Evolutionary conservation across 2,329 filamentous ascomycete species (phyloP).

Genomic region (Aspergillus quadrilineatus): DNA sequence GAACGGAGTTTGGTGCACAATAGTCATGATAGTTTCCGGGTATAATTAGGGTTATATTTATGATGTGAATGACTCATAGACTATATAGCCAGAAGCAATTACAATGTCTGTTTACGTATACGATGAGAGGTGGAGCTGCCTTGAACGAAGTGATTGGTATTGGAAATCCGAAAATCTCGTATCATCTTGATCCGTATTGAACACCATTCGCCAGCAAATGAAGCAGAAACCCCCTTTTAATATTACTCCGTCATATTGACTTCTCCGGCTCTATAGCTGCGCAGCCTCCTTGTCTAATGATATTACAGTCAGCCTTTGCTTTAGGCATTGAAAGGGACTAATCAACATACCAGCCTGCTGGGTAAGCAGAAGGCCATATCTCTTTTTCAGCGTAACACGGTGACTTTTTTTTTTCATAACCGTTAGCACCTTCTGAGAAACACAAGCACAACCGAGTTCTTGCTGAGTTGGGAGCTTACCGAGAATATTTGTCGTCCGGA

Average conservation of each 20-base stretch:
- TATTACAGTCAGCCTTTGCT: constrained; percentile 14
- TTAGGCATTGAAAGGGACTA: neutral
- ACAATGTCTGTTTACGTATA: constrained; percentile 11
- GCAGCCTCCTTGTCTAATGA: constrained; percentile 29
- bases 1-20: constrained; percentile 25
- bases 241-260: constrained; percentile 20
- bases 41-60: constrained; percentile 16
- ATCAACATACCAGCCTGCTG: constrained; percentile 60
- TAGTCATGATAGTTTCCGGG: constrained; percentile 16
- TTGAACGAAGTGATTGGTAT: constrained; percentile 6
- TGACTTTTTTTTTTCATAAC: constrained; percentile 57
- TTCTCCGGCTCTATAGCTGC: constrained; percentile 30
- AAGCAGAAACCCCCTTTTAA: constrained; percentile 27
- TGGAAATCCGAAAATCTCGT: constrained; percentile 20
- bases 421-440: neutral
- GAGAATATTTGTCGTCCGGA: constrained; percentile 97
- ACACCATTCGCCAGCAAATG: constrained; percentile 42
- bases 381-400: constrained; percentile 89
- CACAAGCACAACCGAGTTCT: neutral
- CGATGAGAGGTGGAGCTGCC: neutral
- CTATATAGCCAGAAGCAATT: constrained; percentile 16
- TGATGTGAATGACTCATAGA: constrained; percentile 3
- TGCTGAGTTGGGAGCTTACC: constrained; percentile 43
- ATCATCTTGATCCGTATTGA: constrained; percentile 32
- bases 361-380: constrained; percentile 83